These are phyloP conservation scores for Lipomyces kockii DNA, from an alignment of 805 yeast genomes.

Conservation along the genomic window DNA sequence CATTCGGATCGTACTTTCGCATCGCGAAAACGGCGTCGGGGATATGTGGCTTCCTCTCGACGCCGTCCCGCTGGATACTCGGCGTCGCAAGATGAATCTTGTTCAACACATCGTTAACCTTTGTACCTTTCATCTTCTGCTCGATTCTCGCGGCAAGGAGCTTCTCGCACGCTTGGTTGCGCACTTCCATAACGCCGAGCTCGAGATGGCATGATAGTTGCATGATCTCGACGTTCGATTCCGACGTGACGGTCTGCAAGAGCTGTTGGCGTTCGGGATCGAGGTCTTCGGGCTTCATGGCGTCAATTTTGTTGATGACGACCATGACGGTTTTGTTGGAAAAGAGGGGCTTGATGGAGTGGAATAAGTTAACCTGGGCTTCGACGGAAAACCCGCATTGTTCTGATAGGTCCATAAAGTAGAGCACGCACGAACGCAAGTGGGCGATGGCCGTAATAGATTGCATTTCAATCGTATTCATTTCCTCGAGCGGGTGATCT, in stretches of 20 bases:
- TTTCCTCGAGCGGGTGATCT: conserved; percentile 98
- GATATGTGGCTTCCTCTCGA: conserved; percentile 71
- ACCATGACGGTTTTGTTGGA: conserved; percentile 96
- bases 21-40: conserved; percentile 72
- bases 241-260: conserved; percentile 61
- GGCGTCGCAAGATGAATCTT: conserved; percentile 96
- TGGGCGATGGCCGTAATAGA: conserved; percentile 98
- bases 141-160: conserved; percentile 93
- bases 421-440: conserved; percentile 91
- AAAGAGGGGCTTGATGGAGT: conserved; percentile 94
- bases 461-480: conserved; percentile 99
- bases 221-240: conserved; percentile 84
- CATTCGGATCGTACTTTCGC: conserved; percentile 73
- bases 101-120: conserved; percentile 86
- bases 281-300: conserved; percentile 82
- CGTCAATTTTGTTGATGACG: conserved; percentile 94
- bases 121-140: conserved; percentile 89
- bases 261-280: conserved; percentile 73
- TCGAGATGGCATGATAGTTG: conserved; percentile 91
- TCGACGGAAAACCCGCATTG: conserved; percentile 98
- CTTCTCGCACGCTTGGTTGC: conserved; percentile 97
- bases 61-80: conserved; percentile 75
- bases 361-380: conserved; percentile 96
- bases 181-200: conserved; percentile 91
- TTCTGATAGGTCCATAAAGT: conserved; percentile 98